phyloP scores from a whole-genome alignment of 192 early-diverging fungal species.

The Umbelopsis isabellina region DNA sequence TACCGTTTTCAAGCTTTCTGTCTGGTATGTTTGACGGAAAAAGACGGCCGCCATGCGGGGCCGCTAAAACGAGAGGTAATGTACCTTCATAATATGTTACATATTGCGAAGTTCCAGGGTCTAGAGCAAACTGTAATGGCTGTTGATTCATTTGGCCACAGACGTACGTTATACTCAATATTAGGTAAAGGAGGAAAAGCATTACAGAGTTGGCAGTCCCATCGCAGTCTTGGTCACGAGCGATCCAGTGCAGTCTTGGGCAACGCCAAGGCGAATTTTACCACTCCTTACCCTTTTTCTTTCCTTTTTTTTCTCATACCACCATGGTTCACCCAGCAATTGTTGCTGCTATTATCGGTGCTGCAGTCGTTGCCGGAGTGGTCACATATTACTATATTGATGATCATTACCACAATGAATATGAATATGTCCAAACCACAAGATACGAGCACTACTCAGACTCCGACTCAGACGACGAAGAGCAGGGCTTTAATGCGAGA shows the following conservation, averaged over 20 bases:
- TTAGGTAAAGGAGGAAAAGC: neutral
- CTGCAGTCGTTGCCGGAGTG: slow-evolving; percentile 12
- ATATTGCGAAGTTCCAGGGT: neutral
- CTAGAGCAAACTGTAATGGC: neutral
- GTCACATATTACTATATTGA: slow-evolving; percentile 14
- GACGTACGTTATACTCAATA: neutral
- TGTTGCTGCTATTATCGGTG: slow-evolving; percentile 13
- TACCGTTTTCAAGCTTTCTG: neutral
- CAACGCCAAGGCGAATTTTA: neutral
- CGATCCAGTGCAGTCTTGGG: no score
- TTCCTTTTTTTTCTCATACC: neutral
- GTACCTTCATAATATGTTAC: slow-evolving; percentile 9
- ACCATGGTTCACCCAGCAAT: slow-evolving; percentile 15
- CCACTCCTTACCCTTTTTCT: neutral
- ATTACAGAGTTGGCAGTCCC: neutral
- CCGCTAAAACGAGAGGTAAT: slow-evolving; percentile 7
- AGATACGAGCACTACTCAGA: slow-evolving; percentile 3
- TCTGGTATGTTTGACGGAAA: slow-evolving; percentile 8
- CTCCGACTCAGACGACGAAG: slow-evolving; percentile 15
- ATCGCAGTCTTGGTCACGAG: slow-evolving; percentile 8
- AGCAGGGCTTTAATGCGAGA: slow-evolving; percentile 5
- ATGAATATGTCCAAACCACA: slow-evolving; percentile 7
- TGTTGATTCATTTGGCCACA: neutral
- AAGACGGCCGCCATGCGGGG: slow-evolving; percentile 3
- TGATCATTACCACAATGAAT: slow-evolving; percentile 10